phyloP scores from a whole-genome alignment of 768 basidiomycete species.

The Tricholoma bakamatsutake region DNA sequence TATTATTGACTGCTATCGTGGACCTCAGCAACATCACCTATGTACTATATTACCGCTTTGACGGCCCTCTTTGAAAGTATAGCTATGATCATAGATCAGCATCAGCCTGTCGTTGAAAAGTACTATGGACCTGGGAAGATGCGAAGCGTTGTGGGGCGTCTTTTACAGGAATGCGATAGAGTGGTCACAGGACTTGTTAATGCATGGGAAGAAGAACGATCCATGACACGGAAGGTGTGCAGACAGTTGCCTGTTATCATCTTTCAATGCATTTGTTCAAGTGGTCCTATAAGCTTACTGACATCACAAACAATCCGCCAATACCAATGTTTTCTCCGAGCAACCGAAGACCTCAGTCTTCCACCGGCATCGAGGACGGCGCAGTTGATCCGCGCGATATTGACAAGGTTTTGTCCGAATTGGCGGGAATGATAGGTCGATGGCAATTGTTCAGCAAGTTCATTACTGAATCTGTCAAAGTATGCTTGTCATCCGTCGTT shows the following conservation, averaged over 20 bases:
- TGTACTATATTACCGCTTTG: constrained; percentile 86
- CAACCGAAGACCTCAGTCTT: constrained; percentile 23
- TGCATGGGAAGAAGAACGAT: constrained; percentile 90
- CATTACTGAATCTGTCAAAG: constrained; percentile 67
- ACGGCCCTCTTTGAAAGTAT: constrained; percentile 94
- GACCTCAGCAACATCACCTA: constrained; percentile 74
- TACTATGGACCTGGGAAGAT: constrained; percentile 93
- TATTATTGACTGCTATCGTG: constrained; percentile 7
- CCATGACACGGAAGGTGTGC: constrained; percentile 71
- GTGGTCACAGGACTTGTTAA: constrained; percentile 70
- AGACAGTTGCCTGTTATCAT: neutral
- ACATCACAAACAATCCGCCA: constrained; percentile 38
- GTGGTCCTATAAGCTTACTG: constrained; percentile 33
- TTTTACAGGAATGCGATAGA: constrained; percentile 83
- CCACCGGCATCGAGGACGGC: constrained; percentile 40
- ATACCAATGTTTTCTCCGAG: constrained; percentile 25
- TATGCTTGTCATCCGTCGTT: constrained; percentile 21
- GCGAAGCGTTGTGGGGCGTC: constrained; percentile 64
- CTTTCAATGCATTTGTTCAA: neutral
- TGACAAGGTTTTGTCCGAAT: constrained; percentile 84
- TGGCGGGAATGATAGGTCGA: constrained; percentile 83
- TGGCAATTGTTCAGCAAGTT: constrained; percentile 93
- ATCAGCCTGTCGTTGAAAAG: constrained; percentile 96
- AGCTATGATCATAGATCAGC: constrained; percentile 94
- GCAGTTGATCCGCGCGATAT: constrained; percentile 82